These are phyloP conservation scores for Chlamydomonas applanata DNA, from an alignment of 139 green algal genomes.

Conservation along the genomic window DNA sequence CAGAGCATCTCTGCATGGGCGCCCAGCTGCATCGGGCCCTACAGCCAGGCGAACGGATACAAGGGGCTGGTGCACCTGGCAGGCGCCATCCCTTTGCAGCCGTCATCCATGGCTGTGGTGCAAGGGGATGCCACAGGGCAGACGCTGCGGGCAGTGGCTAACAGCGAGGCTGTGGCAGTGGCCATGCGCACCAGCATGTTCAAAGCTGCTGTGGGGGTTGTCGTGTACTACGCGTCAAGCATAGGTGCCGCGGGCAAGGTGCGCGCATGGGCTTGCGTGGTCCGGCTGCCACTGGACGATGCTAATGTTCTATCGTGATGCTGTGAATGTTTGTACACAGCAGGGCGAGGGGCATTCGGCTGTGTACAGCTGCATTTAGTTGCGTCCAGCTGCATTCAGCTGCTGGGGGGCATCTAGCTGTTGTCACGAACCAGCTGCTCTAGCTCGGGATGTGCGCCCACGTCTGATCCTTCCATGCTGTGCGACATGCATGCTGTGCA, in stretches of 20 bases:
- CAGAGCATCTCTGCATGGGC: slow-evolving; percentile 95
- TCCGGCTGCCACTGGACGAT: slow-evolving; percentile 1
- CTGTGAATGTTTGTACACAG: background rate
- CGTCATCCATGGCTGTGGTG: slow-evolving; percentile 65
- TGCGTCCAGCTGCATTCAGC: too few species aligned
- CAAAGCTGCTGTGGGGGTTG: slow-evolving; percentile 44
- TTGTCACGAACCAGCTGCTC: too few species aligned
- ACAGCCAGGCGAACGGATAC: slow-evolving; percentile 78
- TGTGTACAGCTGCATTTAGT: too few species aligned
- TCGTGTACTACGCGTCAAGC: slow-evolving; percentile 48
- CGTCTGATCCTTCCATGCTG: too few species aligned
- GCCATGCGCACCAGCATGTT: slow-evolving; percentile 49
- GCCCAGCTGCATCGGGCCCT: slow-evolving; percentile 95
- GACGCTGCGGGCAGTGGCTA: slow-evolving; percentile 31
- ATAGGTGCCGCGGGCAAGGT: slow-evolving; percentile 13
- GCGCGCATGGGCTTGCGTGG: background rate
- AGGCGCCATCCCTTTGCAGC: slow-evolving; percentile 67
- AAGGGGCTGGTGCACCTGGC: slow-evolving; percentile 49
- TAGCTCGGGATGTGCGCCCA: too few species aligned
- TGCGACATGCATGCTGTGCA: background rate
- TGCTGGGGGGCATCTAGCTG: too few species aligned
- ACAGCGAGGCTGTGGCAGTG: slow-evolving; percentile 64
- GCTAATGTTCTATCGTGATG: slow-evolving; percentile 5
- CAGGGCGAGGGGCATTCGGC: background rate
- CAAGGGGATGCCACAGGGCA: slow-evolving; percentile 20